Evolutionary conservation across 257 asterid species (phyloP).

Genomic region (Solanum sparsipilum): DNA sequence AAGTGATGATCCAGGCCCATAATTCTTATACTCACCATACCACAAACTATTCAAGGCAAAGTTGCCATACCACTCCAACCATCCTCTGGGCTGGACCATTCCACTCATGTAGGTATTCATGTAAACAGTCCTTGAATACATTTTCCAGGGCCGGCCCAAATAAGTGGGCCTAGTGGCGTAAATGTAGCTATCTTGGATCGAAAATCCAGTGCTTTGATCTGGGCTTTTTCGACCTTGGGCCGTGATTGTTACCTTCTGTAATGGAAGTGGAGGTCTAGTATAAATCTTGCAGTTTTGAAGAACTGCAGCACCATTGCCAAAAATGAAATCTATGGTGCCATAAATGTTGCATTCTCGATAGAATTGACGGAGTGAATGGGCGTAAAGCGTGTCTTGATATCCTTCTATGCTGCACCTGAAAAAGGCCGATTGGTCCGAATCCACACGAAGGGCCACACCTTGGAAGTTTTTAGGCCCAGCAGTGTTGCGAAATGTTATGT

Average conservation of each 20-base stretch:
- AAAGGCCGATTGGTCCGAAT: slow-evolving; percentile 91
- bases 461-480: slow-evolving; percentile 81
- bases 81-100: slow-evolving; percentile 86
- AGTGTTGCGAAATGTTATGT: slow-evolving; percentile 91
- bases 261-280: slow-evolving; percentile 61
- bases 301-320: slow-evolving; percentile 94
- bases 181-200: slow-evolving; percentile 60
- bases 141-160: slow-evolving; percentile 86
- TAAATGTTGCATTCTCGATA: slow-evolving; percentile 83
- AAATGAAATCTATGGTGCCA: slow-evolving; percentile 95
- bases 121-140: slow-evolving; percentile 65
- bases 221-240: slow-evolving; percentile 95
- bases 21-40: slow-evolving; percentile 87
- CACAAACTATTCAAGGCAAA: slow-evolving; percentile 65
- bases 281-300: slow-evolving; percentile 76
- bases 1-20: slow-evolving; percentile 76
- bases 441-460: slow-evolving; percentile 92
- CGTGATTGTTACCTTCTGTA: slow-evolving; percentile 82
- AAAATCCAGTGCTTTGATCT: slow-evolving; percentile 77
- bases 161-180: slow-evolving; percentile 72
- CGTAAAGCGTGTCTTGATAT: slow-evolving; percentile 87
- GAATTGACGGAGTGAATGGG: slow-evolving; percentile 95
- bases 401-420: slow-evolving; percentile 98
- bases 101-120: slow-evolving; percentile 74
- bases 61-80: slow-evolving; percentile 88